Conservation (phyloP, 768 basidiomycete species). For the Porpolomopsis calyptriformis region DNA sequence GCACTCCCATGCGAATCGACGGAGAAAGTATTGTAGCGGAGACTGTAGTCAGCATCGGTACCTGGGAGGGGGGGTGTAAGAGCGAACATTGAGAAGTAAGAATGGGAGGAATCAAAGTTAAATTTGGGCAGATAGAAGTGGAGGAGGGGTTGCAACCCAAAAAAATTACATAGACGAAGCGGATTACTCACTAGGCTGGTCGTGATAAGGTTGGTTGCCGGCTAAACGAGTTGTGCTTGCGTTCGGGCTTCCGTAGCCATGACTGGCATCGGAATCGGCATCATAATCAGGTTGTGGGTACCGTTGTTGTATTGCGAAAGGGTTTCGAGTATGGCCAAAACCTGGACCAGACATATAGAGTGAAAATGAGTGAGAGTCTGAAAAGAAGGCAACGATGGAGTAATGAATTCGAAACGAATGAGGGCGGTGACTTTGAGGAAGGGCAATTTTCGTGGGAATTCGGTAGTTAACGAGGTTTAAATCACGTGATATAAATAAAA, state of each 20-base stretch:
- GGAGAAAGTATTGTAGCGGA: slow-evolving; percentile 44
- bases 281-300: slow-evolving; percentile 28
- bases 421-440: neutral
- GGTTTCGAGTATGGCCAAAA: slow-evolving; percentile 3
- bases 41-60: slow-evolving; percentile 25
- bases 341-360: neutral
- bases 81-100: slow-evolving; percentile 5
- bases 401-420: neutral
- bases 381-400: neutral
- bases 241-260: slow-evolving; percentile 20
- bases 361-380: neutral
- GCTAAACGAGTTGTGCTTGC: slow-evolving; percentile 28
- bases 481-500: no score
- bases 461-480: slow-evolving; percentile 2
- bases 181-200: slow-evolving; percentile 16
- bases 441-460: slow-evolving; percentile 3
- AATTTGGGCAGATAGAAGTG: neutral
- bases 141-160: neutral
- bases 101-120: slow-evolving; percentile 5
- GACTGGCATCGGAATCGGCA: slow-evolving; percentile 26
- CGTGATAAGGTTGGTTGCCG: slow-evolving; percentile 18
- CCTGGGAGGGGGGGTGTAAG: no score
- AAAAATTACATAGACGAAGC: slow-evolving; percentile 4
- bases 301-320: slow-evolving; percentile 9
- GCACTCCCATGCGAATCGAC: slow-evolving; percentile 52